phyloP scores from a whole-genome alignment of 768 basidiomycete species.

The Pleurotus tuoliensis region DNA sequence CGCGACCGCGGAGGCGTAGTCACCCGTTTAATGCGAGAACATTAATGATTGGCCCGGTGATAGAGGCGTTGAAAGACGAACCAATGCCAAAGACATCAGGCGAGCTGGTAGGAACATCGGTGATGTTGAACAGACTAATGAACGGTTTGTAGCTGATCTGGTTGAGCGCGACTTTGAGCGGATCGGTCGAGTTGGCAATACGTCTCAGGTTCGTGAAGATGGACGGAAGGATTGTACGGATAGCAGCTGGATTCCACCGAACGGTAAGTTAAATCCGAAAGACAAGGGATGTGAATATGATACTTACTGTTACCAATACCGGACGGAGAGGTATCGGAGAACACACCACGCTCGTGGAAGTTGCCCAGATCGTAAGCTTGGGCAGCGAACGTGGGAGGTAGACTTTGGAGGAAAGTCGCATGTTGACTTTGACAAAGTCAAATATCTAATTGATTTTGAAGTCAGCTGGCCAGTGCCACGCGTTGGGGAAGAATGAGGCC shows the following conservation, averaged over 20 bases:
- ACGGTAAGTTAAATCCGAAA: too few species aligned
- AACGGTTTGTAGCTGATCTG: slow-evolving; percentile 57
- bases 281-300: background rate
- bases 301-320: slow-evolving; percentile 45
- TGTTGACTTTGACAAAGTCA: slow-evolving; percentile 54
- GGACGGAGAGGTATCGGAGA: slow-evolving; percentile 28
- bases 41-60: background rate
- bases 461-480: background rate
- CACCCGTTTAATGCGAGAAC: slow-evolving; percentile 14
- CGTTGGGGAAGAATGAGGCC: background rate
- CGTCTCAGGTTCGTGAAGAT: slow-evolving; percentile 38
- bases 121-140: slow-evolving; percentile 56
- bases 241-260: slow-evolving; percentile 35
- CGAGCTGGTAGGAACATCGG: slow-evolving; percentile 33
- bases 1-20: slow-evolving; percentile 41
- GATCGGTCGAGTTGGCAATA: slow-evolving; percentile 37
- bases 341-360: slow-evolving; percentile 53
- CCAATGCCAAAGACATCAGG: slow-evolving; percentile 40
- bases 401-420: slow-evolving; percentile 30
- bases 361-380: slow-evolving; percentile 47
- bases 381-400: slow-evolving; percentile 35
- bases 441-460: slow-evolving; percentile 29
- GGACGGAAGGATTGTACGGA: slow-evolving; percentile 41
- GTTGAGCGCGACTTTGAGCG: slow-evolving; percentile 41
- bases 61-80: slow-evolving; percentile 7